Conservation (phyloP, 495 filamentous ascomycete genomes). For the Penicillium cataractarum region DNA sequence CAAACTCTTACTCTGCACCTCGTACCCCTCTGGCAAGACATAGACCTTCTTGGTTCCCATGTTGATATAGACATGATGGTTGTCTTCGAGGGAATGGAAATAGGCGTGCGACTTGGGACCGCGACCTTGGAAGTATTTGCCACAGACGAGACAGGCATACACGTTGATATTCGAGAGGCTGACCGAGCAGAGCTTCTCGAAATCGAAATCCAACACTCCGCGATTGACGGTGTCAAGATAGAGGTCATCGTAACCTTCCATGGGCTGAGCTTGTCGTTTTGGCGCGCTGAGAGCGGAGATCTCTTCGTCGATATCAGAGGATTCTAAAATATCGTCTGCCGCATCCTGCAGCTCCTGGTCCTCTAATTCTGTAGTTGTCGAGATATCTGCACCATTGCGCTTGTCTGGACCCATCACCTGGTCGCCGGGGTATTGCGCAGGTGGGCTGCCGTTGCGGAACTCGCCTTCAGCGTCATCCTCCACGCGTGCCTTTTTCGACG, state of each 20-base stretch:
- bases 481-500: conserved; percentile 74
- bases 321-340: conserved; percentile 31
- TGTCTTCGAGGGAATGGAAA: conserved; percentile 93
- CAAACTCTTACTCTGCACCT: conserved; percentile 91
- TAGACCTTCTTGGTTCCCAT: conserved; percentile 95
- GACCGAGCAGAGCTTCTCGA: conserved; percentile 96
- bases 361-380: conserved; percentile 44
- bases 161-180: conserved; percentile 98
- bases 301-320: conserved; percentile 45
- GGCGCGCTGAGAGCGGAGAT: conserved; percentile 45
- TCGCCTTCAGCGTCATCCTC: conserved; percentile 53
- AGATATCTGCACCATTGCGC: conserved; percentile 41
- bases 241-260: conserved; percentile 89
- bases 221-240: conserved; percentile 98
- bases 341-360: conserved; percentile 47
- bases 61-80: conserved; percentile 97
- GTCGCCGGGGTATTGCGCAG: conserved; percentile 40
- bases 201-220: conserved; percentile 86
- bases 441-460: conserved; percentile 43
- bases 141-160: conserved; percentile 96
- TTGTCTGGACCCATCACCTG: conserved; percentile 39
- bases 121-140: conserved; percentile 95
- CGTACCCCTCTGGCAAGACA: conserved; percentile 95
- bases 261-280: conserved; percentile 72
- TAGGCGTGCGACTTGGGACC: conserved; percentile 95